phyloP scores from a whole-genome alignment of 495 filamentous ascomycete species.

The Clavariopsis aquatica region DNA sequence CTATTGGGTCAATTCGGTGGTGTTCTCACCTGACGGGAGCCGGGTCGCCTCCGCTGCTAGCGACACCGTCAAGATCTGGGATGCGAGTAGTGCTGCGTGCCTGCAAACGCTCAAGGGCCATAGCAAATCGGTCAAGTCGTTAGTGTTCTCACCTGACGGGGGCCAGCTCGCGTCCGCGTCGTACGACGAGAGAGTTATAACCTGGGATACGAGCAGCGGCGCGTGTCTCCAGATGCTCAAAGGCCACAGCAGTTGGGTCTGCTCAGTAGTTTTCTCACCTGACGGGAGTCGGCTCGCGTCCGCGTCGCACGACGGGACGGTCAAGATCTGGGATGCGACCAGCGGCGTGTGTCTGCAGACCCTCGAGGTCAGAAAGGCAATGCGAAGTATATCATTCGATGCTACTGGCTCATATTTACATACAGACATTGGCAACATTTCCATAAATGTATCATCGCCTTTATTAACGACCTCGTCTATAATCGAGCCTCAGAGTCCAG shows the following conservation, averaged over 20 bases:
- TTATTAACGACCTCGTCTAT: too few relatives aligned
- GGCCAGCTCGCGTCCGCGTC: slow-evolving; percentile 13
- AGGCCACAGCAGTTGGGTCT: neutral
- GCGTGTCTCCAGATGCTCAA: neutral
- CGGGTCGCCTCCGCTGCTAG: neutral
- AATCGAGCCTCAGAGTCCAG: slow-evolving; percentile 11
- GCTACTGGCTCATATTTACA: slow-evolving; percentile 11
- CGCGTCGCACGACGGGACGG: neutral
- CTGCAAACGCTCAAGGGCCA: slow-evolving; percentile 12
- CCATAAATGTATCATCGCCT: slow-evolving; percentile 6
- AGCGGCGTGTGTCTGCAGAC: slow-evolving; percentile 6
- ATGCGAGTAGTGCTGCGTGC: neutral
- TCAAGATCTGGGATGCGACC: slow-evolving; percentile 4
- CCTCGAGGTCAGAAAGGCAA: neutral
- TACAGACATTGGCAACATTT: slow-evolving; percentile 17
- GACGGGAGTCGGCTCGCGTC: neutral
- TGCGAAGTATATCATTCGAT: slow-evolving; percentile 10
- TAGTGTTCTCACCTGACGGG: slow-evolving; percentile 11
- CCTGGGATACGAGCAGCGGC: slow-evolving; percentile 11
- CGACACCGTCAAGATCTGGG: neutral
- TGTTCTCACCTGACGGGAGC: neutral
- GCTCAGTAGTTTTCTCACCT: slow-evolving; percentile 6
- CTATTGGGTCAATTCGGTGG: neutral
- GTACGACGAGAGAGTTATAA: slow-evolving; percentile 4
- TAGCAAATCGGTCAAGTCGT: neutral